Percentiles rank a stretch among this genome's conserved stretches.
Conservation (phyloP, 495 filamentous ascomycete genomes). For the Penicillium atrosanguineum region DNA sequence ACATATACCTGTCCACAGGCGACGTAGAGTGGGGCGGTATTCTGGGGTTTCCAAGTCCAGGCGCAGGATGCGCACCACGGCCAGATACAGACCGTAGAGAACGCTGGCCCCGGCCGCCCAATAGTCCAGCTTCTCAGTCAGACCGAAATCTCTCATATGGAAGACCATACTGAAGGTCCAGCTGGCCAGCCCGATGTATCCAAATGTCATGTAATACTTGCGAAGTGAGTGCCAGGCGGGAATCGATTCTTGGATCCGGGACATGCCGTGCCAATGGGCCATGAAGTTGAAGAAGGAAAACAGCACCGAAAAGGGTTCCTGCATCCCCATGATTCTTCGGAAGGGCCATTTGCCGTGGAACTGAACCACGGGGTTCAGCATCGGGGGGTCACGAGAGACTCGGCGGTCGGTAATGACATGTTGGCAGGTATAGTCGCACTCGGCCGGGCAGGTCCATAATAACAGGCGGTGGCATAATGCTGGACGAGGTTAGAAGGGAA, state of each 20-base stretch:
- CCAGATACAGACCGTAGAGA: conserved; percentile 84
- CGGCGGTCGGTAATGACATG: conserved; percentile 83
- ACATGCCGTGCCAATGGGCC: conserved; percentile 80
- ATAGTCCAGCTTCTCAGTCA: conserved; percentile 94
- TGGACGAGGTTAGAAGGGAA: conserved; percentile 21
- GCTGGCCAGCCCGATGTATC: conserved; percentile 75
- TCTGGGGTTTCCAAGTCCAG: conserved; percentile 62
- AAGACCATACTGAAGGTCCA: conserved; percentile 91
- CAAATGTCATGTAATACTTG: conserved; percentile 75
- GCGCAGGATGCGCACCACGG: conserved; percentile 75
- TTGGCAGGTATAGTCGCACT: conserved; percentile 98
- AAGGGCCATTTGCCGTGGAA: conserved; percentile 99
- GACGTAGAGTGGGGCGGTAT: conserved; percentile 56
- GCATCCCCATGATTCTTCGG: conserved; percentile 80
- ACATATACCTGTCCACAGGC: conserved; percentile 74
- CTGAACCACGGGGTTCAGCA: conserved; percentile 70
- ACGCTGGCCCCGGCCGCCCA: conserved; percentile 91
- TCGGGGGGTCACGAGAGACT: conserved; percentile 59
- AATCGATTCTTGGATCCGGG: conserved; percentile 63
- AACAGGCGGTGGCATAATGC: conserved; percentile 51
- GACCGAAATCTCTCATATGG: conserved; percentile 78
- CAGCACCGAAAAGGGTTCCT: conserved; percentile 89
- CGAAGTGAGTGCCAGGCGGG: conserved; percentile 72
- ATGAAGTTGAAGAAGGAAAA: conserved; percentile 88
- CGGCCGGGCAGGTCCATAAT: conserved; percentile 69